Conservation (phyloP, 495 filamentous ascomycete genomes). For the Chaetomium tenue region DNA sequence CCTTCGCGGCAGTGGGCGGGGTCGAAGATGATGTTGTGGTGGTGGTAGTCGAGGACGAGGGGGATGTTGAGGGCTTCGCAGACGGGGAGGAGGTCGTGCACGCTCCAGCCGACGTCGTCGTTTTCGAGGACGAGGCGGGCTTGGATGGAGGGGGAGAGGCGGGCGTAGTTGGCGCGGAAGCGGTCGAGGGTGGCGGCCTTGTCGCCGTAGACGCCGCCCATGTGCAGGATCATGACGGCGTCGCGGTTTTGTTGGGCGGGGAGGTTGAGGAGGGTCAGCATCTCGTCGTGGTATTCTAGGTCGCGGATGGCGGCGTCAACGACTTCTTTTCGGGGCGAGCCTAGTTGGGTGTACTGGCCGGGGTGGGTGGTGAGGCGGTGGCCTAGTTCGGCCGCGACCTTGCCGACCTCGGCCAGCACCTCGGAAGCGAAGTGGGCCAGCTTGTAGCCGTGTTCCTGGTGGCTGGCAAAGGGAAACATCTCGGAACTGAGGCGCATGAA, state of each 20-base stretch:
- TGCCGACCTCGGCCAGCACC: slow-evolving; percentile 72
- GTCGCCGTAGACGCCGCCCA: slow-evolving; percentile 90
- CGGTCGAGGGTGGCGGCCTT: slow-evolving; percentile 78
- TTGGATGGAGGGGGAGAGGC: slow-evolving; percentile 63
- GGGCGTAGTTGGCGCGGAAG: slow-evolving; percentile 75
- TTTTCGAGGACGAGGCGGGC: slow-evolving; percentile 87
- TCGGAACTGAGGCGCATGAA: slow-evolving; percentile 91
- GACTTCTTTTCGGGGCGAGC: slow-evolving; percentile 71
- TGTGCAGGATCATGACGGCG: slow-evolving; percentile 92
- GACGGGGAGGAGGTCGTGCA: slow-evolving; percentile 86
- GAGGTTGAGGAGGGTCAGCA: slow-evolving; percentile 74
- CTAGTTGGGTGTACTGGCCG: slow-evolving; percentile 90
- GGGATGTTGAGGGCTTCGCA: slow-evolving; percentile 94
- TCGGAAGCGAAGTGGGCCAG: slow-evolving; percentile 82
- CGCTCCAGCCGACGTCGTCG: slow-evolving; percentile 84
- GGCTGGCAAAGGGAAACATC: slow-evolving; percentile 95
- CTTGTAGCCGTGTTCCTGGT: slow-evolving; percentile 82
- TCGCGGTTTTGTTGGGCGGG: slow-evolving; percentile 80
- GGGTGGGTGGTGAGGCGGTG: slow-evolving; percentile 90
- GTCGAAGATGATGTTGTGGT: slow-evolving; percentile 93
- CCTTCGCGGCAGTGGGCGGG: slow-evolving; percentile 70
- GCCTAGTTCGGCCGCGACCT: slow-evolving; percentile 72
- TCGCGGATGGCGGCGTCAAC: slow-evolving; percentile 74
- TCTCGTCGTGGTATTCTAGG: slow-evolving; percentile 84
- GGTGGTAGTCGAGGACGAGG: slow-evolving; percentile 88